Base-by-base conservation (phyloP, 257 asterid genomes). In the Solanum boliviense region DNA sequence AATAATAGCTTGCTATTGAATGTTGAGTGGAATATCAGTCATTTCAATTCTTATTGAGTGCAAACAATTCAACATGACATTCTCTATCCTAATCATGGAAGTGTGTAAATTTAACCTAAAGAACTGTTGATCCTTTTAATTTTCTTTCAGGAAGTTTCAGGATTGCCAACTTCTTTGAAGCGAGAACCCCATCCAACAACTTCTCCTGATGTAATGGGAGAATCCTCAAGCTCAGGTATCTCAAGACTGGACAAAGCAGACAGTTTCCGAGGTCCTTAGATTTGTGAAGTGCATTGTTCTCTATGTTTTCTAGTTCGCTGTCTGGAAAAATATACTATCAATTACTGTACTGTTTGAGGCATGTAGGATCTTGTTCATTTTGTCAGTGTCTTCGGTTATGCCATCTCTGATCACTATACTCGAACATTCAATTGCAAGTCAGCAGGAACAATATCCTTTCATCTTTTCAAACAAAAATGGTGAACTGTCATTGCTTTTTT, bases 181-280 rank as follows among this genome's bases (percentile, higher is more conserved):
- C 92, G 94, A 88, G 94, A 95, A 39, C 25, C 94, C 46, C 94
- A 90, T 56, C 71, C 91, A 36, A 88, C 92, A 75, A 83, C 93
- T 89, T 68, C 95, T 75, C 92, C 95, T 75, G 97, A 94, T 74
- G 90, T 89, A 35, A 90, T 91, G 94, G 98, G 98, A 68, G 98
- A 95, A 88, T 93, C 98, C 23, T 96, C 99, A 4, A 94, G 95
- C 93, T 95, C 99, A 48, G 98, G 98, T 83, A 91, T 92, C 75
- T 93, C 94, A 52, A 93, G 92, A 87, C 94, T 94, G 46, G 98
- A 94, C 65, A 92, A 94, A 90, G 34, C 92, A 10, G 98, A 94
- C 86, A 93, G 94, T 88, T 94, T 92, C 74, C 89, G 92, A 91
- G 94, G 91, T 81, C 74, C 91, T 18, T 92, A 78, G 85, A 31